Evolutionary conservation across 192 early-diverging fungal species (phyloP), one percentile per base, ranked within the genome.

Genomic region (Spizellomyces punctatus): DNA sequence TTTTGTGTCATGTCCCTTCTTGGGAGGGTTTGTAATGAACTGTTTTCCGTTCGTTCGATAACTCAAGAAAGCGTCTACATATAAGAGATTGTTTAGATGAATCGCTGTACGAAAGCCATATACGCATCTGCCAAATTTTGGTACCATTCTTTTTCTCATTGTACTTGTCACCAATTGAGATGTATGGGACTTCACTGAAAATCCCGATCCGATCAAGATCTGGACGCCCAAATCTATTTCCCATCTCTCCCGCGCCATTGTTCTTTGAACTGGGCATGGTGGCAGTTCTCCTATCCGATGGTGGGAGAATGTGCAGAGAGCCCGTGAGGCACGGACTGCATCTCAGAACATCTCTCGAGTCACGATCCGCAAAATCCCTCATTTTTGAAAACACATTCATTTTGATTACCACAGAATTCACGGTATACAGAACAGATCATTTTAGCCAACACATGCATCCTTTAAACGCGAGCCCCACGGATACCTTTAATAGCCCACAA

Each of bases 191-290:
- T 69, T 86, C 85, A 46, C 75, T 79, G 69, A 86, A 86, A 46
- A 86, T 44, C 5, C 85, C 85, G 44, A 86, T 85, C 49, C 85
- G 71, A 56, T 80, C 83, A 12, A 86, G 72, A 67, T 86, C 85
- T 1, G 79, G 71, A 49, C 72, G 48, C 8, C 82, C 80, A 65
- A 73, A 81, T 21, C 69, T 60, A 52, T 49, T 69, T 41, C 73
- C 73, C 58, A 74, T n/a, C 12, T 74, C 73, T 16, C n/a, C 48
- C 46, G n/a, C 10, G 46, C 50, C 50, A 54, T 54, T 54, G 12
- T 19, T 54, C 17, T 54, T 54, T 54, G 12, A 12, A n/a, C 17
- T 54, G 50, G 50, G 14, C 50, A 54, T 54, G 27, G 27, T 36
- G 27, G 27, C 27, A 36, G 27, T 36, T 36, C 27, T 36, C 27